Evolutionary conservation across 2,329 filamentous ascomycete species (phyloP).

Genomic region (Monosporascus sp.): DNA sequence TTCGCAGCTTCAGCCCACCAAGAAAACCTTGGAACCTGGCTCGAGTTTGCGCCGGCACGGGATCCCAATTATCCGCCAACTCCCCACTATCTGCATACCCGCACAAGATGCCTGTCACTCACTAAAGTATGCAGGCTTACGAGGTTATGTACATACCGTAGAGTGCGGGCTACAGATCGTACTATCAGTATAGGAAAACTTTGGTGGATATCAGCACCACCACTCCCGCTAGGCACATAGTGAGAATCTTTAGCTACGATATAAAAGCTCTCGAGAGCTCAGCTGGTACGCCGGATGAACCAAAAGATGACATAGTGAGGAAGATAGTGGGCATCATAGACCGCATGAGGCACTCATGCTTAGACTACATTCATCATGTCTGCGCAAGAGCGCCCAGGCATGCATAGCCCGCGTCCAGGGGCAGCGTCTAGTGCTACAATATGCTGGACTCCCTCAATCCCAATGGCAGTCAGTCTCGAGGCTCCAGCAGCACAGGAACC

Average conservation of each 20-base stretch:
- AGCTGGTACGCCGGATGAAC: too few species aligned
- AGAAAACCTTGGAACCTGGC: slow-evolving; percentile 14
- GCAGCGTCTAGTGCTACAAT: slow-evolving; percentile 1
- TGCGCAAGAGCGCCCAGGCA: slow-evolving; percentile 8
- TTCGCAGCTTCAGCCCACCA: slow-evolving; percentile 8
- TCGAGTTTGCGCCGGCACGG: slow-evolving; percentile 21
- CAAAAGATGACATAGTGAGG: neutral
- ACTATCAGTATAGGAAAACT: too few species aligned
- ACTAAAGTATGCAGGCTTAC: too few species aligned
- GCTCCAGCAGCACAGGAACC: slow-evolving; percentile 2
- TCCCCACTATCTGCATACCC: too few species aligned
- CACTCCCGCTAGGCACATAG: neutral
- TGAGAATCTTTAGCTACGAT: neutral
- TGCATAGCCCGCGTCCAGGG: slow-evolving; percentile 7
- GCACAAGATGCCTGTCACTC: too few species aligned
- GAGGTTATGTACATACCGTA: too few species aligned
- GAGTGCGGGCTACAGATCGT: too few species aligned
- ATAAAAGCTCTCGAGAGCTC: too few species aligned
- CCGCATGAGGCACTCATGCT: slow-evolving; percentile 6
- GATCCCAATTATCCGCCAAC: slow-evolving; percentile 30
- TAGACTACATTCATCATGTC: slow-evolving; percentile 5
- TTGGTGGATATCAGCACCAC: too few species aligned
- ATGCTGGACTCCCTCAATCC: neutral
- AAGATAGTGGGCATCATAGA: too few species aligned
- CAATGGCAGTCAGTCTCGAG: neutral